Base-by-base conservation (phyloP, 2,329 filamentous ascomycete genomes). In the Verticillium alfalfae region DNA sequence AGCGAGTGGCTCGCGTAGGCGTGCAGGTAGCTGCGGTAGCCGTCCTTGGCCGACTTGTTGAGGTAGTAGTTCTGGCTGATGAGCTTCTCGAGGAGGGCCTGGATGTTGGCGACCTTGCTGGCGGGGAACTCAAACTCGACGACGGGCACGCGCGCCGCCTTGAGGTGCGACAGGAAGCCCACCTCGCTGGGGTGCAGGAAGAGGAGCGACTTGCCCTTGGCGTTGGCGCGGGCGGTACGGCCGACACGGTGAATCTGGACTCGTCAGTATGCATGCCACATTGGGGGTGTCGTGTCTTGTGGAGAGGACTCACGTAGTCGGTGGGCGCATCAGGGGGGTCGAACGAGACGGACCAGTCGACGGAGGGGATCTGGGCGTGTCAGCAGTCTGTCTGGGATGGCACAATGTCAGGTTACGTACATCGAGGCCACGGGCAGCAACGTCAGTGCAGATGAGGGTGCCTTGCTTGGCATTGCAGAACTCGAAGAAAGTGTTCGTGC, bases 401-500 rank as follows among this genome's bases (percentile, higher is more conserved):
- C 2, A 4, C 2, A 4, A 12, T 10, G 8, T 13, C 13, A 18
- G 10, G 18, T 22, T 34, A 76, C 85, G 75, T 76, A 89, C 86
- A 83, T 98, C 95, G 57, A 99, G 84, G 39, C 95, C 95, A 81
- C 95, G 84, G 3, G 95, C 95, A 56, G 95, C 95, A 66, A 99
- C 95, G 71, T 99, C 95, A 0, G 95, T 99, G 78, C 93, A 97
- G 68, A 99, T 95, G 60, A 99, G 78, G 0, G 91, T 96, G 31
- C 94, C 95, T 67, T 90, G 86, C 67, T 88, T 88, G 18, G 93
- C 82, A 65, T 84, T 84, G 75, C 81, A 83, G 74, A 99, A 99
- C 74, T 98, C 94, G 75, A 98, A 99, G 75, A 99, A 99, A 1
- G 93, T 97, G 73, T 96, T 96, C 31, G 95, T 99, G n/a, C 95